Base-by-base conservation (phyloP, 768 basidiomycete species). In the Psilocybe tampanensis region DNA sequence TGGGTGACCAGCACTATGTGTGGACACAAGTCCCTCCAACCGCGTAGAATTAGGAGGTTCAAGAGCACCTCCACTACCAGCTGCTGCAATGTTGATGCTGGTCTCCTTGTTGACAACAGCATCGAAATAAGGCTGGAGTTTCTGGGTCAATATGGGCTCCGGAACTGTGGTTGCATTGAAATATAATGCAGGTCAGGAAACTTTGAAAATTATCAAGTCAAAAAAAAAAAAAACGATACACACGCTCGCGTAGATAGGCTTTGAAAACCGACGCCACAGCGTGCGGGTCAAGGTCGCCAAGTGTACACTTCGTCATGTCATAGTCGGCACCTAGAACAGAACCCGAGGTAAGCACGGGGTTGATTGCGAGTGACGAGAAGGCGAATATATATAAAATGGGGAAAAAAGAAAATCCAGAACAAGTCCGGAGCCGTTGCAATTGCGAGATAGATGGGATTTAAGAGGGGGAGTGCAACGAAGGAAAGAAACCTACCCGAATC, bases 201-300 rank as follows among this genome's bases (percentile, higher is more conserved):
- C n/a, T n/a, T n/a, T n/a, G n/a, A n/a, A n/a, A n/a, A n/a, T 47
- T 24, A 41, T 61, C 48, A 51, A 48, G 44, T 9, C 21, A 43
- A 47, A 19, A 21, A 42, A 47, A n/a, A 23, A 43, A 58, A 26
- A 52, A 48, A 45, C 23, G 23, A 64, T 48, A 80, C 95, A 77
- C 73, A 96, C 95, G 76, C 81, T 97, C 94, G 55, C 95, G 89
- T 42, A 98, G 77, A 70, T 86, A 98, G 1, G 92, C 89, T 71
- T 96, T 97, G 76, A 96, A 97, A 26, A 96, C 76, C 22, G 92
- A 92, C 18, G 95, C 88, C 7, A 98, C 95, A 1, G 94, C 92
- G 70, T 98, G 94, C 45, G 95, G 95, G 67, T 98, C 95, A 33
- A 98, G 74, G 66, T 98, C 94, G 8, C 90, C 86, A 22, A 94